Evolutionary conservation across 169 alveolate genomes (phyloP).

Genomic region (Theileria parva): DNA sequence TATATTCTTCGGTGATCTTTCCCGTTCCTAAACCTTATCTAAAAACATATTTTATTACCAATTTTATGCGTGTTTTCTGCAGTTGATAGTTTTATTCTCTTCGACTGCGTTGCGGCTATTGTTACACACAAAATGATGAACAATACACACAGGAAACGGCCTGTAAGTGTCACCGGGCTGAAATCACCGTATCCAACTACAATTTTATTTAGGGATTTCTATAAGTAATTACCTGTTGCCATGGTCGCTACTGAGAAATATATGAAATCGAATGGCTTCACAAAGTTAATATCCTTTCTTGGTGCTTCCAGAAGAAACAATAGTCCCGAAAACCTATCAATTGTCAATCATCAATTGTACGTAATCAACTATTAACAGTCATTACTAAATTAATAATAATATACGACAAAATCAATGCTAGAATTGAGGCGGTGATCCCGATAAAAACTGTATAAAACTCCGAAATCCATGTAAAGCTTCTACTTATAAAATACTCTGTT

Average conservation of each 20-base stretch:
- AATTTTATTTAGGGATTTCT: neutral
- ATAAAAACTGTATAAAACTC: conserved; percentile 74
- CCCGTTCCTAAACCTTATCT: conserved; percentile 3
- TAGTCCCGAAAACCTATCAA: conserved; percentile 70
- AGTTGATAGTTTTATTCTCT: conserved; percentile 70
- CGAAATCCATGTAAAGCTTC: conserved; percentile 70
- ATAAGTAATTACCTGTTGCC: conserved; percentile 64
- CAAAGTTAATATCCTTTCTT: conserved; percentile 43
- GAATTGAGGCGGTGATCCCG: conserved; percentile 71
- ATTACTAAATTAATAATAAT: neutral
- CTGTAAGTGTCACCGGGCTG: conserved; percentile 69
- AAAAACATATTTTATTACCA: conserved; percentile 26
- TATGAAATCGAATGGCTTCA: conserved; percentile 72
- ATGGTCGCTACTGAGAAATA: conserved; percentile 77
- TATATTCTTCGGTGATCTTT: conserved; percentile 64
- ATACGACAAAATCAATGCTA: conserved; percentile 71
- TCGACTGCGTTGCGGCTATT: conserved; percentile 75
- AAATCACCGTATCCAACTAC: conserved; percentile 80
- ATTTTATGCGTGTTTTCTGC: conserved; percentile 59
- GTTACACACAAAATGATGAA: conserved; percentile 70
- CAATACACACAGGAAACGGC: conserved; percentile 66
- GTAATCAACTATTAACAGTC: too few species aligned
- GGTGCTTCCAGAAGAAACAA: conserved; percentile 79
- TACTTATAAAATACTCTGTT: conserved; percentile 73
- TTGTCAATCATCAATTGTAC: neutral